Percentiles rank a stretch among this genome's conserved stretches.
Conservation (phyloP, 805 yeast species). For the Candida odintsovae region DNA sequence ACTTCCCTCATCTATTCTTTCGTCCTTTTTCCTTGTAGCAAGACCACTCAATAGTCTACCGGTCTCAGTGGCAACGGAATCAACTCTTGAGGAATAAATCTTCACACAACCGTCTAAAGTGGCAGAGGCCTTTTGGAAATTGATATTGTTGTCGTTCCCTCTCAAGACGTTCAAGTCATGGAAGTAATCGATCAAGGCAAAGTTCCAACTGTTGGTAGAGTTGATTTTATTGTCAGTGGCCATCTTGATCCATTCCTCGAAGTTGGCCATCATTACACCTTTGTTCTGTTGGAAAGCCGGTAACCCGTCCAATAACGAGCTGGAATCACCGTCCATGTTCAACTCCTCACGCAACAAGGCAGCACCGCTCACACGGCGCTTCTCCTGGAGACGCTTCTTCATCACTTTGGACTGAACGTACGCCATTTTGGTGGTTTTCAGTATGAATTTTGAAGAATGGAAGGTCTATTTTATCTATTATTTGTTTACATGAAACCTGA, state of each 20-base stretch:
- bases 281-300: constrained; percentile 25
- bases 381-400: constrained; percentile 23
- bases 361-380: constrained; percentile 28
- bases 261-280: constrained; percentile 38
- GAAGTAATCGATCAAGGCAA: constrained; percentile 87
- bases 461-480: no score
- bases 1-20: constrained; percentile 18
- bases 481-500: no score
- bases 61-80: constrained; percentile 86
- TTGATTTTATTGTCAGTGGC: constrained; percentile 54
- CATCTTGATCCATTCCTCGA: constrained; percentile 26
- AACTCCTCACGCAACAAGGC: constrained; percentile 26
- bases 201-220: constrained; percentile 81
- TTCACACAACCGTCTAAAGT: constrained; percentile 93
- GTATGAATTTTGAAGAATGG: no score
- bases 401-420: constrained; percentile 23
- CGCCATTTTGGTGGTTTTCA: constrained; percentile 15
- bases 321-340: constrained; percentile 9
- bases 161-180: constrained; percentile 71
- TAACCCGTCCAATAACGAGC: constrained; percentile 19
- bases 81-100: constrained; percentile 88
- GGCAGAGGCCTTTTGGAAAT: constrained; percentile 86
- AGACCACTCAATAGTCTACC: constrained; percentile 76
- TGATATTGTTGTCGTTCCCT: constrained; percentile 72
- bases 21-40: constrained; percentile 35